Evolutionary conservation across 257 asterid genomes (phyloP).

Genomic region (Orobanche coerulescens): DNA sequence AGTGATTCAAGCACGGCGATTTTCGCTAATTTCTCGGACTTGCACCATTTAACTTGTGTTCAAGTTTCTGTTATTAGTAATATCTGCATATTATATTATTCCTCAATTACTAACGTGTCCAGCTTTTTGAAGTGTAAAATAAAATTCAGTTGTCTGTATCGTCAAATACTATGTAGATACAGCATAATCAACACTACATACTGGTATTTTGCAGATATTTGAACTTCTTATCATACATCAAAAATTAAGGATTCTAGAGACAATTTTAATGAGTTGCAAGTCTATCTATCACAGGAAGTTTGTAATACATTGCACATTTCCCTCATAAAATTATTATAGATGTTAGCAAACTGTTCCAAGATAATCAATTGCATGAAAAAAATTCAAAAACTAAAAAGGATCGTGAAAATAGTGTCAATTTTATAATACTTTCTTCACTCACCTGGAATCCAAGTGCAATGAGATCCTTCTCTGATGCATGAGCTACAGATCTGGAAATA

Average conservation of each 20-base stretch:
- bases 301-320: neutral
- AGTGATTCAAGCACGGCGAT: neutral
- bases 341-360: slow-evolving; percentile 11
- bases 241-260: neutral
- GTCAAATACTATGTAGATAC: neutral
- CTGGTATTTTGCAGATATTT: neutral
- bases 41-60: neutral
- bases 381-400: neutral
- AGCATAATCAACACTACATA: neutral
- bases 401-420: neutral
- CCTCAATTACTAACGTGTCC: slow-evolving; percentile 1
- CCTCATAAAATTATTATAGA: slow-evolving; percentile 6
- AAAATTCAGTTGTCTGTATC: neutral
- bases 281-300: slow-evolving; percentile 14
- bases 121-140: neutral
- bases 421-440: slow-evolving; percentile 26
- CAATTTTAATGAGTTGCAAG: neutral
- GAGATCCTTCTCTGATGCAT: slow-evolving; percentile 84
- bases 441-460: slow-evolving; percentile 96
- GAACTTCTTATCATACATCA: neutral
- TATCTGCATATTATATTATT: neutral
- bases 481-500: slow-evolving; percentile 77
- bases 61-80: neutral
- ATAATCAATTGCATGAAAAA: neutral
- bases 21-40: neutral